Evolutionary conservation across 331 rosid genomes (phyloP).

Genomic region (Prunus yedoensis): DNA sequence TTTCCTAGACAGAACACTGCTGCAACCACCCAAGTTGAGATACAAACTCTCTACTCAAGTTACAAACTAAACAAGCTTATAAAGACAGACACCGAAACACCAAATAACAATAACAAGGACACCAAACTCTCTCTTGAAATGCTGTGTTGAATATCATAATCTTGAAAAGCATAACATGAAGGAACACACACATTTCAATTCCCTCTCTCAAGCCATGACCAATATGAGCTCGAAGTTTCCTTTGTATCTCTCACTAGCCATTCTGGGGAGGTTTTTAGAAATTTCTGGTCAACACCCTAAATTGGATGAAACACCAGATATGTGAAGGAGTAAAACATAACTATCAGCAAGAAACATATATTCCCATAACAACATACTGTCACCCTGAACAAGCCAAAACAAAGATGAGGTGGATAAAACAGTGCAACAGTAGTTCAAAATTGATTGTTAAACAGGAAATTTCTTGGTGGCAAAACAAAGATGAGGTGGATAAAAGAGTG

Average conservation of each 20-base stretch:
- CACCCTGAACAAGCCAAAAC: not conserved
- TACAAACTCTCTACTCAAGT: not conserved
- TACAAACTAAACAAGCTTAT: not conserved
- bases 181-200: too few relatives aligned
- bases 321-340: not conserved
- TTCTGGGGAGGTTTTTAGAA: too few relatives aligned
- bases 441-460: not conserved
- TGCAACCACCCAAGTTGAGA: not conserved
- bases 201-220: too few relatives aligned
- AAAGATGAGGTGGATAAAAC: not conserved
- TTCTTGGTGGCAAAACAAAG: not conserved
- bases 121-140: not conserved
- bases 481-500: not conserved
- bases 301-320: too few relatives aligned
- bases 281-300: too few relatives aligned
- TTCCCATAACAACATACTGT: not conserved
- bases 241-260: too few relatives aligned
- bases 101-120: not conserved
- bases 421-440: not conserved
- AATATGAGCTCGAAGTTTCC: too few relatives aligned
- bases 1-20: not conserved
- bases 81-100: not conserved
- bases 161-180: too few relatives aligned
- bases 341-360: not conserved
- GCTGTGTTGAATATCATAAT: not conserved